Evolutionary conservation across 2,329 filamentous ascomycete genomes (phyloP), one percentile per base, ranked within the genome.

Genomic region (Chaetothyriales sp.): DNA sequence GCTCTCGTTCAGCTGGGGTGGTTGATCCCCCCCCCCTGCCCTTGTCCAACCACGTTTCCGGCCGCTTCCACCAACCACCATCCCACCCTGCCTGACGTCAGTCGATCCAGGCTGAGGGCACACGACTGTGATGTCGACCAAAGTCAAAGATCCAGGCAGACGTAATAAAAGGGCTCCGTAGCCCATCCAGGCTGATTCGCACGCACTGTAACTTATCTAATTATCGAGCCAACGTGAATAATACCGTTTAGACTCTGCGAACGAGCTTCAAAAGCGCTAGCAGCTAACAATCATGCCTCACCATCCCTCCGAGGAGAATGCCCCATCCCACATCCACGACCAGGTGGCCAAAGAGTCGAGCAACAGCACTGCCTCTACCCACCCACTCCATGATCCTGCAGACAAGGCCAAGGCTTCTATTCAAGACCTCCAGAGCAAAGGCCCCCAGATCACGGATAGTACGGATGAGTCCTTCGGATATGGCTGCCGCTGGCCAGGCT

Each of bases 401-500:
- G 49, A 48, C 10, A 46, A 55, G 44, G 44, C 53, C 48, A 69
- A 69, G 52, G 63, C 68, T 20, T 60, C 60, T 4, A 62, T 63
- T 5, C 50, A 60, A 25, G 65, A 71, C 49, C 57, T 65, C 51
- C 49, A 68, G 18, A 66, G 66, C 10, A 73, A 73, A 57, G 73
- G 72, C 15, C 72, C 73, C 37, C 65, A 69, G 28, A 70, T 74
- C 46, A 65, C 73, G 22, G 63, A 67, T 15, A 61, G 57, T 58
- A 73, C 74, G 64, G 54, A 54, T 47, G 54, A 8, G 59, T 58
- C 48, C 2, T 19, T 13, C 33, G 28, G 47, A 48, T 37, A 54
- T 51, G 18, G 73, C 78, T 62, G 48, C 65, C 76, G 64, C 78
- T 82, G 69, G 80, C 78, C 15, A 79, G 19, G 43, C 20, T 43